Conservation (phyloP, 2,329 filamentous ascomycete species). For the Alternaria rosae region DNA sequence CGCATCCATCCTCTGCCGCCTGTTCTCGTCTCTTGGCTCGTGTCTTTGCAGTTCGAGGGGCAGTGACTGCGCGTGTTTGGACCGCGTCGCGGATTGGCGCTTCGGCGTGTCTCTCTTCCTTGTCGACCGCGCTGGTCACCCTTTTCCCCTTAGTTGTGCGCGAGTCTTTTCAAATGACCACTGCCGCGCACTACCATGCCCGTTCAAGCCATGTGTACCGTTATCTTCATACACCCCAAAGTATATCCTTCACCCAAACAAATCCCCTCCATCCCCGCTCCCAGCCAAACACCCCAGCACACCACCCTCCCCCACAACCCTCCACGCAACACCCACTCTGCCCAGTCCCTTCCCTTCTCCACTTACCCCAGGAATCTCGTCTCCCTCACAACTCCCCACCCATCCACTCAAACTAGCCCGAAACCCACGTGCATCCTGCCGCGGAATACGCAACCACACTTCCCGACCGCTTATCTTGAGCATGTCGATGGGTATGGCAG, state of each 20-base stretch:
- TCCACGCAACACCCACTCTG: conserved; percentile 37
- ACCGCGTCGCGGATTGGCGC: background rate
- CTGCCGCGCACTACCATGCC: background rate
- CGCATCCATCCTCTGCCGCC: background rate
- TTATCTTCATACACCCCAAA: background rate
- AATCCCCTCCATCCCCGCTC: background rate
- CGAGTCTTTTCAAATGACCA: background rate
- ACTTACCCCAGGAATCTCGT: conserved; percentile 20
- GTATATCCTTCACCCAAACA: background rate
- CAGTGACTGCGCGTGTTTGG: background rate
- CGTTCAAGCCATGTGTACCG: background rate
- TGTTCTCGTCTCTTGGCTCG: background rate
- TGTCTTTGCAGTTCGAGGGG: background rate
- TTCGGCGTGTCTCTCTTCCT: background rate
- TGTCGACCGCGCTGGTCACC: background rate
- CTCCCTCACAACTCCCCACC: conserved; percentile 34
- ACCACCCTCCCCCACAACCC: conserved; percentile 29
- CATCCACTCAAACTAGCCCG: conserved; percentile 34
- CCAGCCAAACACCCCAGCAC: conserved; percentile 8
- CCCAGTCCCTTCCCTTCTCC: conserved; percentile 8
- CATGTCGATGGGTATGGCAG: conserved; percentile 73
- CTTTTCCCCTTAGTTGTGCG: background rate
- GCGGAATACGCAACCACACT: conserved; percentile 35
- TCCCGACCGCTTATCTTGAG: conserved; percentile 56
- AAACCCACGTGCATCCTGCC: conserved; percentile 35